Evolutionary conservation across 345 rosid species (phyloP), one percentile per base, ranked within the genome.

Genomic region (Populus alba): DNA sequence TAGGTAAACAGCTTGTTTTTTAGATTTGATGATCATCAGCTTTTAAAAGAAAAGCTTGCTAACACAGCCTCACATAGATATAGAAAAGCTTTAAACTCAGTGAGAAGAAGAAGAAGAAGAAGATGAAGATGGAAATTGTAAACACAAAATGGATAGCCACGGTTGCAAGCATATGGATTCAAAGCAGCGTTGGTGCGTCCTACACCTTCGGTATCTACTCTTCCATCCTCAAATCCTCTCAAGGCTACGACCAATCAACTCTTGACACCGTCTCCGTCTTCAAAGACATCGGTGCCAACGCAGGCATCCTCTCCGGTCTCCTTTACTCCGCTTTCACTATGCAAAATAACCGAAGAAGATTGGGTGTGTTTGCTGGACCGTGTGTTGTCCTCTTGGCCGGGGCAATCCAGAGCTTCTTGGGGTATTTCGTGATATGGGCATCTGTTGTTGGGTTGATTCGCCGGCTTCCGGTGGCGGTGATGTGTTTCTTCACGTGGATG

Each of bases 191-290:
- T 77, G 98, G 98, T 45, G 83, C 86, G 13, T 85, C 92, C 27
- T 93, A 95, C 90, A 88, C 98, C 78, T 95, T 95, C 79, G 87
- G 89, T 38, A 87, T 95, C 87, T 92, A 95, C 83, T 95, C 98
- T 51, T 77, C 95, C 9, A 39, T 76, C 68, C 91, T 95, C 72
- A 95, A 95, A 85, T 88, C 96, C 67, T 84, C 87, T 47, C 98
- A 95, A 80, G 81, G 73, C 74, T 92, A 93, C 89, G 90, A 91
- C 80, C 98, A 93, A 81, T 89, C 91, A 20, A 95, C 98, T 8
- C 98, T 95, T 77, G 98, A 95, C 87, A 93, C 93, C 83, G 90
- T 95, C 83, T 95, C 97, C 55, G 98, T 95, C 85, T 93, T 92
- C 87, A 95, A 95, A 63, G 97, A 95, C 86, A 93, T 95, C 84